These are phyloP conservation scores for Arthrobotrys megalospora DNA, from an alignment of 2,329 filamentous ascomycete species.

Conservation along the genomic window DNA sequence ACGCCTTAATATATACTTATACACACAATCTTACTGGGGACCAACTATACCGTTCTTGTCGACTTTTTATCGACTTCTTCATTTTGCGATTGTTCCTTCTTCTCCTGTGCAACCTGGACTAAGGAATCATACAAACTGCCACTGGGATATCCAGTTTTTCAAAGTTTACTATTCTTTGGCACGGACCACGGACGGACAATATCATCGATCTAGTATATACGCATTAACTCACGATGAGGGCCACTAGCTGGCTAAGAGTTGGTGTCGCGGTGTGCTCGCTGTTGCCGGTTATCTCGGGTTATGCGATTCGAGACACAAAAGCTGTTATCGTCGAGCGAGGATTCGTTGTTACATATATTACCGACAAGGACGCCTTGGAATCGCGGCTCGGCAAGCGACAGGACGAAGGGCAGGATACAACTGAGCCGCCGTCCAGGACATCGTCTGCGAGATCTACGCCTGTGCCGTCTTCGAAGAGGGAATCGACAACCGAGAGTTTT, in stretches of 20 bases:
- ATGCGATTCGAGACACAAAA: constrained; percentile 50
- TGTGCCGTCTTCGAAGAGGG: constrained; percentile 6
- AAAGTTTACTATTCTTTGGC: constrained; percentile 9
- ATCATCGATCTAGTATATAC: constrained; percentile 12
- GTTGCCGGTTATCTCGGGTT: constrained; percentile 45
- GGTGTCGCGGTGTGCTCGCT: constrained; percentile 52
- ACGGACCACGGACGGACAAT: neutral
- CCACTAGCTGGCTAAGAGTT: constrained; percentile 52
- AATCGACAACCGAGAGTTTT: neutral
- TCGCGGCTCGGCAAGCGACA: constrained; percentile 37
- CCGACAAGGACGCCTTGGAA: constrained; percentile 39
- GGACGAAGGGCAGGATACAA: constrained; percentile 29
- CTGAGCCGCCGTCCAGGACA: constrained; percentile 6
- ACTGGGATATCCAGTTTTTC: constrained; percentile 13
- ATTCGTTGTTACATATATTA: constrained; percentile 55
- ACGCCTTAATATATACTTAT: constrained; percentile 50
- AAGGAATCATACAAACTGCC: constrained; percentile 21
- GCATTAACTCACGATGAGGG: constrained; percentile 47
- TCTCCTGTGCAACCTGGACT: constrained; percentile 26
- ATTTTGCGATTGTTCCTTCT: neutral
- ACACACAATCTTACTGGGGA: constrained; percentile 4
- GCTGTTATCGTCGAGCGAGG: constrained; percentile 46
- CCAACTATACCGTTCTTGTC: constrained; percentile 35
- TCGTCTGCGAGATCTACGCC: constrained; percentile 19
- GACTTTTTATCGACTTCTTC: constrained; percentile 20